phyloP scores from a whole-genome alignment of 164 flowering plant genomes.

The Paratinospora sagittata region DNA sequence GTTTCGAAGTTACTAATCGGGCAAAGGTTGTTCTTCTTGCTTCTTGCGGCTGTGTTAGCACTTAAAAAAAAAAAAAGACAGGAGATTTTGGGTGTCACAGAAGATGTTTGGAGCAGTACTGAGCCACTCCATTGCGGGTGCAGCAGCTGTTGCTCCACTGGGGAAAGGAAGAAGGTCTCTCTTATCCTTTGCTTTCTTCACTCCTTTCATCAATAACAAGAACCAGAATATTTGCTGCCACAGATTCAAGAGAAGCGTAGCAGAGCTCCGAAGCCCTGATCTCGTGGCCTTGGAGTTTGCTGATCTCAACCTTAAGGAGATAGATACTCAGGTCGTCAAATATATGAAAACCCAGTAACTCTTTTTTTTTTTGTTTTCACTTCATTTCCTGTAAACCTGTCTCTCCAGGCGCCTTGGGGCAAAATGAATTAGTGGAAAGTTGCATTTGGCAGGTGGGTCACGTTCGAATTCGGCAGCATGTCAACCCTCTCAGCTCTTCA shows the following conservation, averaged over 20 bases:
- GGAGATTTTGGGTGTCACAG: no score
- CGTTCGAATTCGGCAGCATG: constrained; percentile 85
- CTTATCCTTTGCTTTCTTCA: not conserved
- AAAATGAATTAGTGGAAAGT: not conserved
- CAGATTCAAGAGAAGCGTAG: constrained; percentile 3
- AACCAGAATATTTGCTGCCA: not conserved
- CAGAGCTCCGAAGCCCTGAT: constrained; percentile 36
- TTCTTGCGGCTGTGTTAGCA: no score
- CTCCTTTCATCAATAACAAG: not conserved
- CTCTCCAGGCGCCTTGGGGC: not conserved
- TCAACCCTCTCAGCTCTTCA: constrained; percentile 65
- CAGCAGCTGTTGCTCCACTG: no score
- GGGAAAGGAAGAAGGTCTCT: no score
- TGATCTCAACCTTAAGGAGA: constrained; percentile 54
- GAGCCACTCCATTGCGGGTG: no score
- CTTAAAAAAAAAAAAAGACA: no score
- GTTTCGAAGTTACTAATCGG: no score
- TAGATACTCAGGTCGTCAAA: constrained; percentile 32
- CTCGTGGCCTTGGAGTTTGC: constrained; percentile 67
- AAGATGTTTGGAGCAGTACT: no score
- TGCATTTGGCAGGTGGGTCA: constrained; percentile 52
- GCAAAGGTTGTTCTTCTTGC: no score
- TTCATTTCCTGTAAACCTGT: not conserved
- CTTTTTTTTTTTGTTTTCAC: not conserved
- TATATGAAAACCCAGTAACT: not conserved